phyloP scores from a whole-genome alignment of 495 filamentous ascomycete genomes.

The Penicillium arizonense region DNA sequence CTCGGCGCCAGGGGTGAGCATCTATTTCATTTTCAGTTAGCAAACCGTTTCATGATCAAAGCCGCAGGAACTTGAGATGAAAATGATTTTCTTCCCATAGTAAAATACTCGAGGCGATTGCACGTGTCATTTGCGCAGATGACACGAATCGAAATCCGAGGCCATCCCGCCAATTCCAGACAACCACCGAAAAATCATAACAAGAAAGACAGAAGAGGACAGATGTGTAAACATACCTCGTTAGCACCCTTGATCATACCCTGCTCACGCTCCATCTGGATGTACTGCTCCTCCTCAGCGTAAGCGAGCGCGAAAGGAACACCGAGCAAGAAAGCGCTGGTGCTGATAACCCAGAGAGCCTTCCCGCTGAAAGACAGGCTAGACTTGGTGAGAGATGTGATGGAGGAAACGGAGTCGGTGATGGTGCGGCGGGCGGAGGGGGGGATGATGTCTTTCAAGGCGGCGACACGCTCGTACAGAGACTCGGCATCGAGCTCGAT shows the following conservation, averaged over 20 bases:
- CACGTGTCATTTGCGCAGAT: background rate
- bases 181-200: background rate
- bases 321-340: slow-evolving; percentile 81
- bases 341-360: slow-evolving; percentile 82
- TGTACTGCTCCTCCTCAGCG: slow-evolving; percentile 90
- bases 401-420: slow-evolving; percentile 53
- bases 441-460: slow-evolving; percentile 89
- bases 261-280: slow-evolving; percentile 97
- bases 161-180: background rate
- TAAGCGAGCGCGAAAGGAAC: slow-evolving; percentile 91
- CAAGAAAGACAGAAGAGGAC: background rate
- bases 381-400: slow-evolving; percentile 58
- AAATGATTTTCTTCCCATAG: background rate
- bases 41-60: background rate
- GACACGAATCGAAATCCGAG: background rate
- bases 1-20: slow-evolving; percentile 45
- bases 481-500: slow-evolving; percentile 52
- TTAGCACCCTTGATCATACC: slow-evolving; percentile 85
- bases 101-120: slow-evolving; percentile 5
- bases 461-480: slow-evolving; percentile 75
- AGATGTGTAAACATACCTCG: slow-evolving; percentile 50
- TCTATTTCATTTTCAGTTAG: slow-evolving; percentile 28
- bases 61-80: background rate
- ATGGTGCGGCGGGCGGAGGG: slow-evolving; percentile 74
- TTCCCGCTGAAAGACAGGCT: slow-evolving; percentile 72